Evolutionary conservation across 1,284 basidiomycete species (phyloP), one percentile per base, ranked within the genome.

Genomic region (Neonothopanus nambi): DNA sequence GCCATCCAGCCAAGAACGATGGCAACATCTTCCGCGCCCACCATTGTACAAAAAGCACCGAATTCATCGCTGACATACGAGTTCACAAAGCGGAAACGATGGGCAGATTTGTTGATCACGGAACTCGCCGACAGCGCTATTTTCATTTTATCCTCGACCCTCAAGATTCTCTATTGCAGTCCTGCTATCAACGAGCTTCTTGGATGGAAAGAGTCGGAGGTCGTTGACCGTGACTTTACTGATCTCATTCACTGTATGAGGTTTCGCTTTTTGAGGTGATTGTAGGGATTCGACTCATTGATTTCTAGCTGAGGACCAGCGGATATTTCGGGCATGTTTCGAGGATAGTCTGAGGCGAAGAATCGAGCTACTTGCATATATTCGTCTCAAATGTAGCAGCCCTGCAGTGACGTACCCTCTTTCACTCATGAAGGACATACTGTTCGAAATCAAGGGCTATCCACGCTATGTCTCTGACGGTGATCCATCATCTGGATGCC

Each of bases 81-180:
- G 65, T 93, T 93, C 65, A 91, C 89, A 0, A 91, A 89, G 65
- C 76, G 91, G 56, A 92, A 93, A 68, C 81, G 87, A 56, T 94
- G 91, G 91, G 85, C 85, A 9, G 90, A 93, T 67, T 76, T 93
- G n/a, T 76, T 93, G 38, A 70, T 90, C 56, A 78, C 82, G 2
- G 91, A 93, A 64, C 78, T 91, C 40, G 83, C 87, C 42, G 91
- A 92, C 59, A 81, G 78, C 20, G 78, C 91, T 63, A 71, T 83
- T 38, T 76, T 93, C 61, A 73, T 93, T 38, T 75, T 94, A 51
- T 87, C 84, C 12, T 72, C 72, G 5, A 62, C 74, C 7, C 78
- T 80, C 61, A 79, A 78, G 56, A 78, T 93, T 41, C 78, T 88
- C 59, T 92, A 87, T 65, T 88, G 85, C 64, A 82, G 84, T 13